Evolutionary conservation across 495 filamentous ascomycete species (phyloP).

Genomic region (Chaetomidium leptoderma): DNA sequence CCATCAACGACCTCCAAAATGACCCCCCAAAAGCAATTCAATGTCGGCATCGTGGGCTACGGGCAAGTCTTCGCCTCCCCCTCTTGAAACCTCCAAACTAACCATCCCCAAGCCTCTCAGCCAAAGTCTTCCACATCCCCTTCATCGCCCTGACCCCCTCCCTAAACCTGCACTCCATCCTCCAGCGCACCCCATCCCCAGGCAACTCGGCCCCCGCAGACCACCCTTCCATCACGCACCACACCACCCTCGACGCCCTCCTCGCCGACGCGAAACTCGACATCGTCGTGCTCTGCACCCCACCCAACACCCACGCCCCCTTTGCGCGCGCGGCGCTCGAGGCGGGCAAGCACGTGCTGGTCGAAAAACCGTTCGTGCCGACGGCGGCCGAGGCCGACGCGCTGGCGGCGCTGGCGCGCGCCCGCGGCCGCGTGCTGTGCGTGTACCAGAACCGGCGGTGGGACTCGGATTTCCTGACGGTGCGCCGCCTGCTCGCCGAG

Average conservation of each 20-base stretch:
- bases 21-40: conserved; percentile 36
- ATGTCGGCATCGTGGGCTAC: conserved; percentile 53
- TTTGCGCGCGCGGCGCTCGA: conserved; percentile 63
- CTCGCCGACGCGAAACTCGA: conserved; percentile 63
- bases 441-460: conserved; percentile 89
- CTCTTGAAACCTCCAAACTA: neutral
- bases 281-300: conserved; percentile 69
- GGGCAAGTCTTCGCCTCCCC: conserved; percentile 36
- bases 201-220: conserved; percentile 65
- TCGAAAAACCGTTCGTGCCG: conserved; percentile 87
- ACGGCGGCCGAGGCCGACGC: conserved; percentile 65
- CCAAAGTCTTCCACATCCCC: conserved; percentile 88
- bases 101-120: conserved; percentile 57
- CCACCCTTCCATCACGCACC: conserved; percentile 61
- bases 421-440: conserved; percentile 59
- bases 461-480: conserved; percentile 79
- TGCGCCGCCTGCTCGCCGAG: conserved; percentile 56
- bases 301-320: conserved; percentile 68
- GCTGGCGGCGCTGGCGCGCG: conserved; percentile 61
- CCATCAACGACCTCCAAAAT: conserved; percentile 13
- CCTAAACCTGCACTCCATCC: conserved; percentile 69
- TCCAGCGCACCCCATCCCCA: conserved; percentile 56
- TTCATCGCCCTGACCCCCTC: conserved; percentile 63
- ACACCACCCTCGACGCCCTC: conserved; percentile 57
- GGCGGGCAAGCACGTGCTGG: conserved; percentile 75